A percentile compares a stretch with the other conserved stretches of the same genome.
Evolutionary conservation across 805 yeast species (phyloP).

Genomic region (Nakazawaea wickerhamii): DNA sequence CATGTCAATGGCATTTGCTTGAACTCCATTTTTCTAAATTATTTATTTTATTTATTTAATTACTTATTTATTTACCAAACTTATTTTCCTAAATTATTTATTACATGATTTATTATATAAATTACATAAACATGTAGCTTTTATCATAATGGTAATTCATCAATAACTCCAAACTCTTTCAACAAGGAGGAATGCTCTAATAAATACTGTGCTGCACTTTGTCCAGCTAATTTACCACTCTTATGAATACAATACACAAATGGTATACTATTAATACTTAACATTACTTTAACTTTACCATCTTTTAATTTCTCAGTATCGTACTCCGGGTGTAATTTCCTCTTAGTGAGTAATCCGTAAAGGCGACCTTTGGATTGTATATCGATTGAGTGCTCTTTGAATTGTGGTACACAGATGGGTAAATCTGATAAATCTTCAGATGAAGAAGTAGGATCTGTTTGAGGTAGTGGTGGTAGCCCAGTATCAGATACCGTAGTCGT

Average conservation of each 20-base stretch:
- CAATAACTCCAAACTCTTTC: constrained; percentile 4
- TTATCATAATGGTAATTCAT: not conserved
- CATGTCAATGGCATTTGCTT: constrained; percentile 27
- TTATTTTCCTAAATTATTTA: constrained; percentile 5
- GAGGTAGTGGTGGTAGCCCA: not conserved
- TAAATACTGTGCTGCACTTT: constrained; percentile 32
- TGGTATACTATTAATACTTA: constrained; percentile 26
- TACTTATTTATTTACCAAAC: constrained; percentile 4
- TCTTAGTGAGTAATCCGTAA: constrained; percentile 22
- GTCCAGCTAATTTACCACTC: constrained; percentile 33
- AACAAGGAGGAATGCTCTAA: constrained; percentile 19
- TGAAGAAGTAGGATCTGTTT: not conserved
- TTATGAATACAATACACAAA: constrained; percentile 29
- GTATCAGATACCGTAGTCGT: too few species aligned
- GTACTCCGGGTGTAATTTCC: constrained; percentile 28
- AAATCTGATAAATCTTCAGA: not conserved
- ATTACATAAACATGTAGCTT: too few species aligned
- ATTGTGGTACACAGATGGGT: constrained; percentile 3
- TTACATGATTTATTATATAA: not conserved
- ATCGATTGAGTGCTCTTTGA: constrained; percentile 14
- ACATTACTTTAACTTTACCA: constrained; percentile 19
- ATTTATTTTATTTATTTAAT: constrained; percentile 14
- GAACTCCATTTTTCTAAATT: constrained; percentile 10
- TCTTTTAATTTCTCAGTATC: constrained; percentile 18
- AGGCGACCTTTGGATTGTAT: constrained; percentile 27